These are phyloP conservation scores for Metarhizium rileyi DNA, from an alignment of 2,329 filamentous ascomycete genomes.

Conservation along the genomic window DNA sequence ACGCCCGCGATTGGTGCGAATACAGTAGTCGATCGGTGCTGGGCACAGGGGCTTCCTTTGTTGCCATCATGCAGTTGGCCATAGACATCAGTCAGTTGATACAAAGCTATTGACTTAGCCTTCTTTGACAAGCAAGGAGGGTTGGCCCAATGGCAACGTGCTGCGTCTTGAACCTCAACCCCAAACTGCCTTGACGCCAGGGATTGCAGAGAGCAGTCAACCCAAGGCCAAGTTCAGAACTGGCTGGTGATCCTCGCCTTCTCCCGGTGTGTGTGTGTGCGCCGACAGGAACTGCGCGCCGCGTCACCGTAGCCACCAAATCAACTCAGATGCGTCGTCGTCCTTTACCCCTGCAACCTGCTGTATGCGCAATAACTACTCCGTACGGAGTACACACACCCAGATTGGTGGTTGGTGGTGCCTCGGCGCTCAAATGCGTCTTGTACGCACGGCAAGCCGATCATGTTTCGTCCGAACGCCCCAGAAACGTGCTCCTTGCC, in stretches of 20 bases:
- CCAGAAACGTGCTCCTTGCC: not conserved
- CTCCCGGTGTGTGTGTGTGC: not conserved
- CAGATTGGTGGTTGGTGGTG: not conserved
- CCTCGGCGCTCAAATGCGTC: not conserved
- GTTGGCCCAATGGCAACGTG: too few relatives aligned
- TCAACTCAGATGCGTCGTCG: not conserved
- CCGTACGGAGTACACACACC: not conserved
- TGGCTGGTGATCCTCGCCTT: not conserved
- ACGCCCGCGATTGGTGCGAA: not conserved
- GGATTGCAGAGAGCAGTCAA: not conserved
- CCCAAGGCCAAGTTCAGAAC: not conserved
- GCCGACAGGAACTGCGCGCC: not conserved
- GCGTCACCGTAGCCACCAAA: not conserved
- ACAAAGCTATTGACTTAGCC: not conserved
- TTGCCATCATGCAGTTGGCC: too few relatives aligned
- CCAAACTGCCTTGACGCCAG: not conserved
- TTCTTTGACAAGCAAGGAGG: too few relatives aligned
- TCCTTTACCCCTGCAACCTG: not conserved
- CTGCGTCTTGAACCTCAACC: not conserved
- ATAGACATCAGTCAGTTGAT: not conserved
- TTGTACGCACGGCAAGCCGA: not conserved
- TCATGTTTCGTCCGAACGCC: not conserved
- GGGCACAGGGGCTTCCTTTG: too few relatives aligned
- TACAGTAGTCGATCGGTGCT: too few relatives aligned
- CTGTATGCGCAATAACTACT: too few relatives aligned